Evolutionary conservation across 768 basidiomycete genomes (phyloP), one percentile per base, ranked within the genome.

Genomic region (Paxillus rubicundulus): DNA sequence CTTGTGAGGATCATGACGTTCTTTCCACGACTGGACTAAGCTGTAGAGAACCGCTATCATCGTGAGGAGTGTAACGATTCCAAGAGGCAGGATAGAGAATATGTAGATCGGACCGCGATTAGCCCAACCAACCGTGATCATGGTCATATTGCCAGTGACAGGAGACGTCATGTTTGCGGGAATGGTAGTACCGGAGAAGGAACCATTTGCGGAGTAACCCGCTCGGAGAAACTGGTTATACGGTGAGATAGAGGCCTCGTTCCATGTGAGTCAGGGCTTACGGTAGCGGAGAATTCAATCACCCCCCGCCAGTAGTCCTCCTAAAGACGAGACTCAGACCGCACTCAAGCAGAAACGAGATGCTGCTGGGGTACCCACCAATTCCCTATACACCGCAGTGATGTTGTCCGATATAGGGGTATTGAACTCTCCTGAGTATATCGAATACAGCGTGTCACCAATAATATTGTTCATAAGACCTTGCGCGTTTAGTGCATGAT

Each of bases 291-390:
- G 32, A 59, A 62, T 12, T 62, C 61, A 9, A 55, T 32, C 12
- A 62, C 50, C 18, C 61, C 61, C 1, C 42, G 47, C 60, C 57
- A 62, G 21, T 56, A 62, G 6, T 49, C 40, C 41, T 54, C 60
- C 61, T 62, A 16, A 17, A 30, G 16, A 4, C n/a, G 5, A 32
- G 16, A 14, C 17, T 32, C 12, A 12, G 30, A 32, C 30, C 12
- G 9, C 30, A 32, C 10, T 32, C 30, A 32, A 9, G 10, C 30
- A 32, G 24, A 24, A 7, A 32, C 30, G 10, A 27, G 24, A 24
- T 24, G 1, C 8, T 5, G 13, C 9, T 2, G 10, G 10, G 9
- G 18, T 2, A 32, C 53, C 21, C 4, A 56, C 57, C 36, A 55
- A 5, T 37, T 58, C 49, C 13, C 10, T 3, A 14, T 53, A 34